Evolutionary conservation across 805 yeast genomes (phyloP).

Genomic region (Pichia rugopelliculosa): DNA sequence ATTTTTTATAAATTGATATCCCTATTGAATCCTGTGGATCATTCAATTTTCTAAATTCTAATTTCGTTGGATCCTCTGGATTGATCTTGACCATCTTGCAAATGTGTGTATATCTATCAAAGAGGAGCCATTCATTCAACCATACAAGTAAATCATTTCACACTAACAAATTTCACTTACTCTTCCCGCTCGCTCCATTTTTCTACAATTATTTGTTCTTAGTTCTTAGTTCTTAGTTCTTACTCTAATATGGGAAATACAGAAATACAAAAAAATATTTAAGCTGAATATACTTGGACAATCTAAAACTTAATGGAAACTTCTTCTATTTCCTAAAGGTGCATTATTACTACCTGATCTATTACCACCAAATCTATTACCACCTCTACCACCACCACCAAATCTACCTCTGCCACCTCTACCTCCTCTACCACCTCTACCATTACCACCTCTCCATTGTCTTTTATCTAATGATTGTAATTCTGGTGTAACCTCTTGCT

Average conservation of each 20-base stretch:
- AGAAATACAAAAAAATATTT: not conserved
- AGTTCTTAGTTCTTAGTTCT: too few relatives aligned
- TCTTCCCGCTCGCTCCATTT: too few relatives aligned
- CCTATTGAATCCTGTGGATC: slow-evolving; percentile 21
- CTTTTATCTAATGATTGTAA: slow-evolving; percentile 70
- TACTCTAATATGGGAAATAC: not conserved
- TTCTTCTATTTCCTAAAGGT: slow-evolving; percentile 40
- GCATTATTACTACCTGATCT: slow-evolving; percentile 39
- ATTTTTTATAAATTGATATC: slow-evolving; percentile 15
- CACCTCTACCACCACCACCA: slow-evolving; percentile 33
- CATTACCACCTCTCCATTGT: slow-evolving; percentile 46
- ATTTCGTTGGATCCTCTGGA: slow-evolving; percentile 5
- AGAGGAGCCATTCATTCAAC: too few relatives aligned
- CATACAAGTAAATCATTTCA: too few relatives aligned
- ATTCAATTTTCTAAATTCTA: slow-evolving; percentile 17
- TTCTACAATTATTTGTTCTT: too few relatives aligned
- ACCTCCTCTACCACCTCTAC: slow-evolving; percentile 49
- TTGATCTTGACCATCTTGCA: slow-evolving; percentile 10
- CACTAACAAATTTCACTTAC: too few relatives aligned
- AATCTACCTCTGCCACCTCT: slow-evolving; percentile 42
- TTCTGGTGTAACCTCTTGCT: slow-evolving; percentile 80
- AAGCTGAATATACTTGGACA: too few relatives aligned
- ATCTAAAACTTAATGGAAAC: not conserved
- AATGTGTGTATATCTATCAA: too few relatives aligned
- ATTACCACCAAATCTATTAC: slow-evolving; percentile 16